phyloP scores from a whole-genome alignment of 2,329 filamentous ascomycete genomes.

The Alternaria metachromatica region DNA sequence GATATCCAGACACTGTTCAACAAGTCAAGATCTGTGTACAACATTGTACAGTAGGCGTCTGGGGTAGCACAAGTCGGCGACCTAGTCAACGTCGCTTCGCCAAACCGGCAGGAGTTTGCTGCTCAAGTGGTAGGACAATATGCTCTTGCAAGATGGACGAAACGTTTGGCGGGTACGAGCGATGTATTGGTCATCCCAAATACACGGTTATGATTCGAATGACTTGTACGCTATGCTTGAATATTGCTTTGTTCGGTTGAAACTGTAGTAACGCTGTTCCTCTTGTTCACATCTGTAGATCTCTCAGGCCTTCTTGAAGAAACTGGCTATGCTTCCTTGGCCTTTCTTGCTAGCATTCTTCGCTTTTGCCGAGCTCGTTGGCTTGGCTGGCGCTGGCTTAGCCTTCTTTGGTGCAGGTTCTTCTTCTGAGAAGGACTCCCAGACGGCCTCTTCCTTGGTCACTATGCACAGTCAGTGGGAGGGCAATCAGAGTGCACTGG shows the following conservation, averaged over 20 bases:
- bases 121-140: background rate
- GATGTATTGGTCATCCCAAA: background rate
- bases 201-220: background rate
- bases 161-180: background rate
- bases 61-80: constrained; percentile 13
- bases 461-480: constrained; percentile 61
- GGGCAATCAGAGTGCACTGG: background rate
- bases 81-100: constrained; percentile 4
- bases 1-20: constrained; percentile 4
- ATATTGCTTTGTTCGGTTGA: background rate
- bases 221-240: background rate
- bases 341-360: constrained; percentile 57
- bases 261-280: background rate
- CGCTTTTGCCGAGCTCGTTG: constrained; percentile 58
- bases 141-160: background rate
- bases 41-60: background rate
- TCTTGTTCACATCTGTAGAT: background rate
- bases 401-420: constrained; percentile 68
- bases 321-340: constrained; percentile 89
- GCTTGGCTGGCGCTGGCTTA: constrained; percentile 51
- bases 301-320: constrained; percentile 78
- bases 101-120: background rate
- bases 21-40: constrained; percentile 21
- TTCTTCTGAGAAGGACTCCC: constrained; percentile 95
- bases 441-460: constrained; percentile 80